Evolutionary conservation across 805 yeast species (phyloP), one percentile per base, ranked within the genome.

Genomic region (Candida nemodendra): DNA sequence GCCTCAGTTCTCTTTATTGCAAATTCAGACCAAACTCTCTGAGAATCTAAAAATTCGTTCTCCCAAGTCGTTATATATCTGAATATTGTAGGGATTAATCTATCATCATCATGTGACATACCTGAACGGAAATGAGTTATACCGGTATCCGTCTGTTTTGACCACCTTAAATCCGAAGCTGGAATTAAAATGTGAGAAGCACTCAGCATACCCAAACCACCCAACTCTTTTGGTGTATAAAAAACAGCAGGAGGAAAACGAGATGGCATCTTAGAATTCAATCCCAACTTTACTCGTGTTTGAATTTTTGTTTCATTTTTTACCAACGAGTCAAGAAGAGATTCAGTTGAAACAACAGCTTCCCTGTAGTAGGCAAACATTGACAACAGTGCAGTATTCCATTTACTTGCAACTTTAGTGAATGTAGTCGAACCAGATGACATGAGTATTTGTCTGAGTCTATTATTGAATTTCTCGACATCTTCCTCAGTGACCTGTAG

Each of bases 191-290:
- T 87, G 59, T 93, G 99, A 11, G 96, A 87, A 0, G 98, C 98
- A 69, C 96, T 86, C 18, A 93, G 68, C 99, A 93, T 93, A 18
- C 99, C 99, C 30, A 93, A 66, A 30, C 99, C 99, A 34, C 99
- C 99, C 3, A 93, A 66, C 59, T 93, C 99, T 51, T 90, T 91
- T 0, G 99, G 99, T 0, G 99, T 89, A 58, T 93, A 93, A 54
- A 93, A 93, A 0, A 93, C 99, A 3, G 97, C 97, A 0, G 99
- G 99, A 3, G 99, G 99, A 65, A 93, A 93, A 39, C 99, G 72
- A 0, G 96, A 81, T 1, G 99, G 99, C 99, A 93, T 93, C 62
- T 93, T 93, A 11, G 98, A 91, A 54, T 93, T 93, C 44, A 93
- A 71, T 0, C 99, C 99, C 66, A 91, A 76, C 57, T 93, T 93